A percentile compares a stretch with the other conserved stretches of the same genome.
Conservation (phyloP, 257 asterid species). For the Coffea eugenioides region DNA sequence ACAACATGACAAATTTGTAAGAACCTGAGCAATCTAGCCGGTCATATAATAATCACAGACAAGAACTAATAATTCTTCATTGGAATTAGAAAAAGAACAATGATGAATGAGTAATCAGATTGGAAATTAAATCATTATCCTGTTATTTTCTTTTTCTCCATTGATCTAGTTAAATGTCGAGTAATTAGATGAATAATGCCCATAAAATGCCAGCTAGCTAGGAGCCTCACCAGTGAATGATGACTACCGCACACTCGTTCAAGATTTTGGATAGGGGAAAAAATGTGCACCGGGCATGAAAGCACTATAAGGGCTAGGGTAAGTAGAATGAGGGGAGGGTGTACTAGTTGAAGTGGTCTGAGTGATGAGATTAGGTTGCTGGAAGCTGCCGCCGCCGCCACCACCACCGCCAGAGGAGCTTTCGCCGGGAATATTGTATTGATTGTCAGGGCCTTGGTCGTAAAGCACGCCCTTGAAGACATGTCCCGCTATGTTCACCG, state of each 20-base stretch:
- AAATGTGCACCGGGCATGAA: constrained; percentile 41
- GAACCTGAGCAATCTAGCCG: constrained; percentile 20
- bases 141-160: background rate
- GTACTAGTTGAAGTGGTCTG: constrained; percentile 2
- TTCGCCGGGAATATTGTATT: constrained; percentile 37
- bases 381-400: constrained; percentile 23
- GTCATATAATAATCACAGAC: constrained; percentile 23
- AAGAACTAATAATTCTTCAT: constrained; percentile 45
- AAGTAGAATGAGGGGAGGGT: constrained; percentile 27
- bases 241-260: constrained; percentile 6
- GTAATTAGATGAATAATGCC: constrained; percentile 1
- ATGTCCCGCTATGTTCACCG: constrained; percentile 72
- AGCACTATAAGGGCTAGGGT: constrained; percentile 34
- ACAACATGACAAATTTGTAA: constrained; percentile 17
- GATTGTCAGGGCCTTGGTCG: constrained; percentile 56
- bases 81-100: constrained; percentile 31
- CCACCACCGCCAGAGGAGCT: constrained; percentile 25
- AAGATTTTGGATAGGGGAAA: constrained; percentile 45
- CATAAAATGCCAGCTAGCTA: background rate
- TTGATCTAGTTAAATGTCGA: background rate
- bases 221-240: background rate
- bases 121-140: background rate
- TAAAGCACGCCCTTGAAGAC: constrained; percentile 72
- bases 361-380: constrained; percentile 15
- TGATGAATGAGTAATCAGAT: background rate